Base-by-base conservation (phyloP, 2,329 filamentous ascomycete genomes). In the Tolypocladium sp. region DNA sequence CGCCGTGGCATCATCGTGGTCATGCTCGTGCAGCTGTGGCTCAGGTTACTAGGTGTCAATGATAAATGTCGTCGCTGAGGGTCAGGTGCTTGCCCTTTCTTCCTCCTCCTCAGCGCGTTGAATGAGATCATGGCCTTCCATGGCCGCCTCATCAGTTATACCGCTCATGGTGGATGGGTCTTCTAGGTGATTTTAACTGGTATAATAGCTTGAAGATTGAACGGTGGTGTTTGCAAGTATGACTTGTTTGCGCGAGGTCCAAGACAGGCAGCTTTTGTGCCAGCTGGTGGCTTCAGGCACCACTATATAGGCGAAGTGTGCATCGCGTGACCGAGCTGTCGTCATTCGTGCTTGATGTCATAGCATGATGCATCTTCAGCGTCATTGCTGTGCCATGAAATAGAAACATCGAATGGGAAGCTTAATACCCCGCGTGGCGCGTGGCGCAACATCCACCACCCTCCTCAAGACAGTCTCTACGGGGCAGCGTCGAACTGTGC, bases 81-180 rank as follows among this genome's bases (percentile, higher is more conserved):
- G 10, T 13, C 20, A n/a, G 27, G n/a, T 35, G 10, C 55, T 35
- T 56, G 38, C 58, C 42, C 35, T 53, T 22, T 60, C 56, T n/a
- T 60, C 59, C 33, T 60, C 58, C 0, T 66, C n/a, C 56, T 73
- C 71, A 37, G 71, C 71, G 4, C 65, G 58, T 55, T 73, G 70
- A 22, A 73, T 73, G 52, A 73, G 65, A 22, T 73, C 71, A 53
- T 73, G 71, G 8, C 60, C 59, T 57, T 71, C 71, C 8, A 68
- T 57, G 20, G 71, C 71, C 30, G 65, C 67, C 62, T 72, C 69
- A 44, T 72, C 70, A 0, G 65, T 60, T 52, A 70, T 65, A 25
- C 68, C 68, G 17, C 58, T 55, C 58, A 59, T 59, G 20, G 9
- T 57, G 30, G 15, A 5, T 4, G 25, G 12, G 2, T 1, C 30